These are phyloP conservation scores for Cryoendolithus antarcticus DNA, from an alignment of 2,329 filamentous ascomycete species.

Conservation along the genomic window DNA sequence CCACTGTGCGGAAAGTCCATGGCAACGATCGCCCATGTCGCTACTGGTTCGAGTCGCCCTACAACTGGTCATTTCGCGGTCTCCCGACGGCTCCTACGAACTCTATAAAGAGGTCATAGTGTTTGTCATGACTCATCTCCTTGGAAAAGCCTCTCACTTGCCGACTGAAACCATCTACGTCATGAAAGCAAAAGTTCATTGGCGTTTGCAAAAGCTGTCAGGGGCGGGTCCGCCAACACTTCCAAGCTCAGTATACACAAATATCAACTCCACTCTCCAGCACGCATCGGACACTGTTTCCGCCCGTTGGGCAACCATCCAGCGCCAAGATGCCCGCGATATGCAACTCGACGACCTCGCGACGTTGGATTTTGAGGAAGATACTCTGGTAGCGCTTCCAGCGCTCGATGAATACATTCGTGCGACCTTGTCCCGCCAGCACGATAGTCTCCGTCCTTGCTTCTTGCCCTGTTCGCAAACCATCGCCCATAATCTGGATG, in stretches of 20 bases:
- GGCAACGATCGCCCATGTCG: constrained; percentile 52
- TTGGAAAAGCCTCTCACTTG: constrained; percentile 12
- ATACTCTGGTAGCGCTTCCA: constrained; percentile 7
- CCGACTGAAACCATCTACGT: background rate
- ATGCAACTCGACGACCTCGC: constrained; percentile 5
- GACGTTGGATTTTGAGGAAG: constrained; percentile 7
- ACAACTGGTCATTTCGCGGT: constrained; percentile 37
- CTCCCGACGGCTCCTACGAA: constrained; percentile 15
- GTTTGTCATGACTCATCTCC: constrained; percentile 44
- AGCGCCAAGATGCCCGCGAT: constrained; percentile 2
- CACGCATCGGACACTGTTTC: background rate
- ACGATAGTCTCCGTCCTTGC: background rate
- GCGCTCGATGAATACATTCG: constrained; percentile 11
- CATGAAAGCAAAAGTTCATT: constrained; percentile 3
- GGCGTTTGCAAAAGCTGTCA: constrained; percentile 1
- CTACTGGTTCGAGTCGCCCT: constrained; percentile 48
- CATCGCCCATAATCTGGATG: background rate
- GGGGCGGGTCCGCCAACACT: no score
- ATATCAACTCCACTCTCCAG: constrained; percentile 7
- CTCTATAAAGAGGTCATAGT: constrained; percentile 17
- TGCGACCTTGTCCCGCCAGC: constrained; percentile 1
- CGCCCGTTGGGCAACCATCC: constrained; percentile 5
- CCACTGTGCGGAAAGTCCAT: constrained; percentile 34
- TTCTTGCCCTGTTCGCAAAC: constrained; percentile 9
- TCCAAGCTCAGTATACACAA: no score